Base-by-base conservation (phyloP, 805 yeast species). In the Yarrowia hollandica region DNA sequence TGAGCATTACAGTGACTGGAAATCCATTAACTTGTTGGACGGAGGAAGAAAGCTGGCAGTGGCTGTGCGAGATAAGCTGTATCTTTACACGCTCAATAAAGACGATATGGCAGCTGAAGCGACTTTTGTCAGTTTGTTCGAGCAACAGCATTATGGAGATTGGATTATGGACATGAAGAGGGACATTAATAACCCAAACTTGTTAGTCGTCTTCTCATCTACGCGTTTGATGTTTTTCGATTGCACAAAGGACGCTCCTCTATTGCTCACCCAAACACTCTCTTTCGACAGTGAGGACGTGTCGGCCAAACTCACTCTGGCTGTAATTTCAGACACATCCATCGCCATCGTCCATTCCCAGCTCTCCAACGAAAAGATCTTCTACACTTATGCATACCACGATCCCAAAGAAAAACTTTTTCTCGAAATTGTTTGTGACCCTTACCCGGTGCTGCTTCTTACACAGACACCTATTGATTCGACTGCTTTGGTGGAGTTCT, bases 1-100 rank as follows among this genome's bases (percentile, higher is more conserved):
- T 16, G 58, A 52, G 34, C 23, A 10, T 5, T 18, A 35, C 12
- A 35, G 44, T 19, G 58, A 52, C 19, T 52, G 58, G 58, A 35
- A 37, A 14, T 12, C 9, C 2, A 22, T 50, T 16, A 14, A 9
- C 5, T 12, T 50, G 25, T 16, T 50, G 3, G 30, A 48, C 15
- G 39, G 19, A 16, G 33, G 39, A 1, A 23, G 11, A 34, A 42
- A 44, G 18, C 10, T 34, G 42, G 42, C 6, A 2, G n/a, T 50
- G 7, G 39, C 57, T 9, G 2, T 22, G 7, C 16, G 57, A 16
- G 10, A 14, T 5, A 33, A 15, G 4, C 9, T 50, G 18, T n/a
- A 42, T 1, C 7, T 50, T 12, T 50, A 15, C 12, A 15, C 28
- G 3, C 5, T 44, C 3, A 14, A 44, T 21, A 8, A 4, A 2